phyloP scores from a whole-genome alignment of 2,329 filamentous ascomycete species.

The Lachnellula hyalina region DNA sequence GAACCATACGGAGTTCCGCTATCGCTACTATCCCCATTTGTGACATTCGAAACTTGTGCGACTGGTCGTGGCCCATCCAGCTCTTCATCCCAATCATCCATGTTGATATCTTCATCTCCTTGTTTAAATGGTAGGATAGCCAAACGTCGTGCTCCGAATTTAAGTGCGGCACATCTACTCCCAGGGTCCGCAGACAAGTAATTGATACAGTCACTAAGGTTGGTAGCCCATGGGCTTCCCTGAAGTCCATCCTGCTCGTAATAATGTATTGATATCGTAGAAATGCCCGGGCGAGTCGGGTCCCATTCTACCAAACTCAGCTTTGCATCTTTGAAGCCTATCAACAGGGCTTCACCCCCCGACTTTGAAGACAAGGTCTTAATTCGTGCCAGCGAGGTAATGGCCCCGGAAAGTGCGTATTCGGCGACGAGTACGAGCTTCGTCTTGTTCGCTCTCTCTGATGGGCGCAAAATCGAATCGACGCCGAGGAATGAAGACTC shows the following conservation, averaged over 20 bases:
- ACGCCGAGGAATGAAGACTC: constrained; percentile 61
- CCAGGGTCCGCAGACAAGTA: constrained; percentile 83
- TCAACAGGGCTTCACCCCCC: constrained; percentile 75
- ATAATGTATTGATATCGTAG: constrained; percentile 92
- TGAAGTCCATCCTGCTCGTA: constrained; percentile 92
- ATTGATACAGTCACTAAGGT: constrained; percentile 70
- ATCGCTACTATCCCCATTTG: constrained; percentile 22
- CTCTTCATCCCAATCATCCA: constrained; percentile 86
- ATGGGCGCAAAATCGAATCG: constrained; percentile 55
- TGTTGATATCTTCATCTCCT: constrained; percentile 78
- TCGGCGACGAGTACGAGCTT: constrained; percentile 84
- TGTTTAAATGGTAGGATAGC: constrained; percentile 93
- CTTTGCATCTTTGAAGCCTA: constrained; percentile 87
- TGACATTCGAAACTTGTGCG: constrained; percentile 35
- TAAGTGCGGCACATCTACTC: constrained; percentile 88
- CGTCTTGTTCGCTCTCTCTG: constrained; percentile 60
- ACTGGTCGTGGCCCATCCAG: constrained; percentile 62
- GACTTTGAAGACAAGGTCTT: constrained; percentile 68
- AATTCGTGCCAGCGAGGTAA: constrained; percentile 76
- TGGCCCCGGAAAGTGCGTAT: constrained; percentile 74
- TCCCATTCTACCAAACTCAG: constrained; percentile 94
- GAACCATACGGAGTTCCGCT: constrained; percentile 70
- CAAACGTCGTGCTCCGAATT: constrained; percentile 82
- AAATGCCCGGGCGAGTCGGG: constrained; percentile 68
- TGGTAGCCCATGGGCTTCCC: constrained; percentile 74